A percentile compares a stretch with the other conserved stretches of the same genome.
phyloP scores from a whole-genome alignment of 2,329 filamentous ascomycete genomes.

The Gnomoniopsis sp. region DNA sequence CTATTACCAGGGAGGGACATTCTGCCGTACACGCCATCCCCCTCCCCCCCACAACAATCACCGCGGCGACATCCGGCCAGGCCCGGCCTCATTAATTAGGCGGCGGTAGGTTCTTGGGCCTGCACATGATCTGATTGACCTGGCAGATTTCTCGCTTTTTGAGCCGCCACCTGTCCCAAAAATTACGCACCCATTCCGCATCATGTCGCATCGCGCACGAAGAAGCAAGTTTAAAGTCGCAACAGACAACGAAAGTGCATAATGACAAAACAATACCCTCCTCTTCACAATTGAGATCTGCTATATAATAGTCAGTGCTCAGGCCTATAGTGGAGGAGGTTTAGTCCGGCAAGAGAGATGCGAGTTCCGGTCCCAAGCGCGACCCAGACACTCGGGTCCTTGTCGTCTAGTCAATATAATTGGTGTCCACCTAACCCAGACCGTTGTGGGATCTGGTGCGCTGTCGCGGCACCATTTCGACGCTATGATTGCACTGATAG shows the following conservation, averaged over 20 bases:
- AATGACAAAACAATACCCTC: not conserved
- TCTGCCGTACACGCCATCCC: not conserved
- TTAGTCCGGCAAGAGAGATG: not conserved
- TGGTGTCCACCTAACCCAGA: not conserved
- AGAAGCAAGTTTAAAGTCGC: too few species aligned
- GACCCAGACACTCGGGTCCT: slow-evolving; percentile 14
- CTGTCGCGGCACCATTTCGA: not conserved
- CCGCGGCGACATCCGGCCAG: too few species aligned
- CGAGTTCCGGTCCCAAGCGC: slow-evolving; percentile 9
- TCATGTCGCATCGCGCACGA: too few species aligned
- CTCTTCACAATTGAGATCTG: too few species aligned
- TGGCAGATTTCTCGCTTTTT: not conserved
- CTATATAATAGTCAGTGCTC: too few species aligned
- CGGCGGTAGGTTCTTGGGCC: too few species aligned
- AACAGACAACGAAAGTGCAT: too few species aligned
- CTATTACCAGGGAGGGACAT: not conserved
- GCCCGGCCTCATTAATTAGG: too few species aligned
- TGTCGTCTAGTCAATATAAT: not conserved
- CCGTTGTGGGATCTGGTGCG: not conserved
- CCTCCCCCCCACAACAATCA: not conserved
- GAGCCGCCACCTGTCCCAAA: too few species aligned
- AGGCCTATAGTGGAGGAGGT: not conserved
- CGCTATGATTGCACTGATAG: not conserved
- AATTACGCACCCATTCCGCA: too few species aligned
- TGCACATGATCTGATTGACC: not conserved